A percentile compares a stretch with the other conserved stretches of the same genome.
phyloP scores from a whole-genome alignment of 306 rosid species.

The Vigna hirtella region DNA sequence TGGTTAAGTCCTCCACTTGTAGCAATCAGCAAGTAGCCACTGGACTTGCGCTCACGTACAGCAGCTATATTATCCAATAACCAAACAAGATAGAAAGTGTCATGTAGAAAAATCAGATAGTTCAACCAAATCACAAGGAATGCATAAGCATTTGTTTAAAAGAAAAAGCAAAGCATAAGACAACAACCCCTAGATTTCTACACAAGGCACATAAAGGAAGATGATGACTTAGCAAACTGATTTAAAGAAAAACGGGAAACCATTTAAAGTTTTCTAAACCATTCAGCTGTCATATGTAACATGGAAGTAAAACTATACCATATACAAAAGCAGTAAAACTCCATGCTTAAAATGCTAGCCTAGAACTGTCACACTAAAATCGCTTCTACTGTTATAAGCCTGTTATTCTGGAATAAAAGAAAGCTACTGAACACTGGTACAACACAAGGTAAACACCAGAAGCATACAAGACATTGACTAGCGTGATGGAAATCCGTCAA shows the following conservation, averaged over 20 bases:
- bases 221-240: background rate
- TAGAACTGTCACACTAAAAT: background rate
- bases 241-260: background rate
- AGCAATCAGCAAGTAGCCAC: conserved; percentile 95
- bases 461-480: background rate
- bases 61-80: conserved; percentile 61
- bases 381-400: conserved; percentile 8
- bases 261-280: background rate
- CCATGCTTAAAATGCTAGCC: background rate
- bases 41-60: conserved; percentile 67
- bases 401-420: background rate
- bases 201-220: conserved; percentile 23
- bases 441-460: conserved; percentile 7
- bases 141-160: conserved; percentile 35
- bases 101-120: conserved; percentile 18
- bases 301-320: conserved; percentile 10
- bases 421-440: background rate
- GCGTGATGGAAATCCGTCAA: background rate
- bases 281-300: conserved; percentile 6
- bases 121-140: conserved; percentile 33
- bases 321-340: conserved; percentile 15
- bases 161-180: conserved; percentile 40
- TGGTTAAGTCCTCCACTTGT: conserved; percentile 98
- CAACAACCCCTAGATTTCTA: conserved; percentile 11
- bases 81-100: conserved; percentile 41